Base-by-base conservation (phyloP, 2,329 filamentous ascomycete genomes). In the Aspergillus fijiensis region DNA sequence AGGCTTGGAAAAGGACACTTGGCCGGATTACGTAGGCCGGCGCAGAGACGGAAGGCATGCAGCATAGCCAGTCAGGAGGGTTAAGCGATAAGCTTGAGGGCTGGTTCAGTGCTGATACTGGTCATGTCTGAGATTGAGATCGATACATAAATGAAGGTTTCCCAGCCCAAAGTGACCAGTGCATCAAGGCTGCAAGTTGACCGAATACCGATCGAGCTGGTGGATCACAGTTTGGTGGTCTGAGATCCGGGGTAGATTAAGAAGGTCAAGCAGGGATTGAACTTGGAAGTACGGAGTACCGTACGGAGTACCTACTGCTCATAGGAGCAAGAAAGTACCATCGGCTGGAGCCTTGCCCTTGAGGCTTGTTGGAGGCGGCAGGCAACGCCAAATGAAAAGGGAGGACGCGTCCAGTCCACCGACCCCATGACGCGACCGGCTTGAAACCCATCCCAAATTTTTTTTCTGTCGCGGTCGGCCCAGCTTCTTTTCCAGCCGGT, bases 361-460 rank as follows among this genome's bases (percentile, higher is more conserved):
- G 33, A 35, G 33, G 39, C 39, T 45, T 45, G 39, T 45, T 16
- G 42, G 4, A 49, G 45, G 53, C 45, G 53, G 53, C 53, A 55
- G 48, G 29, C 29, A 31, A 55, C 53, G 45, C 53, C 53, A 55
- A 55, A 55, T 55, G 45, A 55, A 42, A 55, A 47, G 45, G 42
- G 42, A 49, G 42, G 45, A 55, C 42, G n/a, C 42, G 25, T 29
- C 16, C 16, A 21, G 42, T 45, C 39, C 5, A 25, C 10, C 11
- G 48, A 55, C 53, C 53, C 53, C 53, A 55, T 55, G 53, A 55
- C 53, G 53, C 53, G 53, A 55, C 53, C 53, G 42, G 42, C 47
- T 35, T 49, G 53, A 55, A 52, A 52, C 31, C 31, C 33, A 11
- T 52, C 4, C 31, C 39, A 45, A 45, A 45, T 7, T 19, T 45